phyloP scores from a whole-genome alignment of 148 eudicot genomes.

The Rhododendron molle region DNA sequence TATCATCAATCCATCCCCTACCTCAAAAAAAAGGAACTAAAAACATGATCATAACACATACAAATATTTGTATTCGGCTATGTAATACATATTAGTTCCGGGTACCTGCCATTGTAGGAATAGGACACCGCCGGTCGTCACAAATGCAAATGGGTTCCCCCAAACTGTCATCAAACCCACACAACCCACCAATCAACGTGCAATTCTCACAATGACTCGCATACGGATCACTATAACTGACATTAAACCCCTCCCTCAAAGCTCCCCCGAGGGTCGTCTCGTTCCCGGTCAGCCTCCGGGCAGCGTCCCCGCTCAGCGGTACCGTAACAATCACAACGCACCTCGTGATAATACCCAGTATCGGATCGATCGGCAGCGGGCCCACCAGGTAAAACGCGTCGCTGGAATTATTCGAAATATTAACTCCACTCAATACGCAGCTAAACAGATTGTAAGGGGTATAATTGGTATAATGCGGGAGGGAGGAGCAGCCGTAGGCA shows the following conservation, averaged over 20 bases:
- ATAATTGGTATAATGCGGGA: neutral
- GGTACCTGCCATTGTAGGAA: slow-evolving; percentile 1
- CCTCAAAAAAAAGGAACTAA: neutral
- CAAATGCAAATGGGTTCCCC: slow-evolving; percentile 31
- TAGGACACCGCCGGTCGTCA: slow-evolving; percentile 20
- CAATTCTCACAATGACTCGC: slow-evolving; percentile 24
- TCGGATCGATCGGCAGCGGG: slow-evolving; percentile 33
- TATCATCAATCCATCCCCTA: neutral
- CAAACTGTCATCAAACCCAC: slow-evolving; percentile 20
- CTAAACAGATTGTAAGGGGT: slow-evolving; percentile 16
- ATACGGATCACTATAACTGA: slow-evolving; percentile 22
- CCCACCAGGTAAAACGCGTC: slow-evolving; percentile 28
- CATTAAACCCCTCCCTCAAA: slow-evolving; percentile 29
- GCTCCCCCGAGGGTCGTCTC: slow-evolving; percentile 22
- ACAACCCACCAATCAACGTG: slow-evolving; percentile 17
- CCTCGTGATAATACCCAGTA: neutral
- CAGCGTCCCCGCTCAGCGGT: slow-evolving; percentile 16
- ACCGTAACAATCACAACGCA: slow-evolving; percentile 17
- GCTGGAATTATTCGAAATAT: neutral
- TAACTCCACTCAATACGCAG: slow-evolving; percentile 15
- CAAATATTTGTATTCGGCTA: neutral
- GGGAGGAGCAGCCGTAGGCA: slow-evolving; percentile 29
- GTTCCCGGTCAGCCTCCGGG: slow-evolving; percentile 6
- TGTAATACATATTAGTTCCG: neutral
- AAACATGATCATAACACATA: neutral